phyloP scores from a whole-genome alignment of 495 filamentous ascomycete species.

The Aspergillus sclerotioniger region DNA sequence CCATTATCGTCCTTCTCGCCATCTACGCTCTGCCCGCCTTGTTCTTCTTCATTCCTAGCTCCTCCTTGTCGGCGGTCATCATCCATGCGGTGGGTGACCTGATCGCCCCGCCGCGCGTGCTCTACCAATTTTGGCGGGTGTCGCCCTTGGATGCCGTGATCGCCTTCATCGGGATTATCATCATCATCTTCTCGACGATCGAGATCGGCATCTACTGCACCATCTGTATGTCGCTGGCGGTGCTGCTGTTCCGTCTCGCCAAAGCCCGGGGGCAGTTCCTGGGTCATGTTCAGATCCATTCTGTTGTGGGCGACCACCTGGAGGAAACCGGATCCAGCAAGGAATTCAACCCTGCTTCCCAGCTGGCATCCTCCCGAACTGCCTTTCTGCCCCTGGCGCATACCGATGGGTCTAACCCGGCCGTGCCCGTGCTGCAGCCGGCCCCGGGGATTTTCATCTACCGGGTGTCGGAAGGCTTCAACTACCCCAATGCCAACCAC shows the following conservation, averaged over 20 bases:
- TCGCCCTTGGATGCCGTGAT: constrained; percentile 85
- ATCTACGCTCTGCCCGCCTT: constrained; percentile 88
- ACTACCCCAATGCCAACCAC: neutral
- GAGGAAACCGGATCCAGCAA: neutral
- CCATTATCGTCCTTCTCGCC: constrained; percentile 78
- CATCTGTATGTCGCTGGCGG: neutral
- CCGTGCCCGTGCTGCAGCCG: neutral
- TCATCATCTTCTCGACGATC: constrained; percentile 83
- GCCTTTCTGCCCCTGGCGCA: neutral
- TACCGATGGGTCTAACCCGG: neutral
- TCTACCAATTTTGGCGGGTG: constrained; percentile 93
- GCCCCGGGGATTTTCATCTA: neutral
- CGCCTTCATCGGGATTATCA: constrained; percentile 88
- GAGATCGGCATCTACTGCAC: constrained; percentile 69
- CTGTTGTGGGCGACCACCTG: neutral
- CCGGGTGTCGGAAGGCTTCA: neutral
- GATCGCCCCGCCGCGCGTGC: constrained; percentile 85
- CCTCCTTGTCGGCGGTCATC: constrained; percentile 83
- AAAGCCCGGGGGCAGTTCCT: neutral
- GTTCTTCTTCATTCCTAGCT: constrained; percentile 90
- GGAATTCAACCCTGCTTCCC: neutral
- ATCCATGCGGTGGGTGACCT: constrained; percentile 96
- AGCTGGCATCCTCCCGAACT: neutral
- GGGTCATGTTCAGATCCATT: neutral
- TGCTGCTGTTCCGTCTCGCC: neutral